Conservation (phyloP, 768 basidiomycete genomes). For the Naganishia onofrii region DNA sequence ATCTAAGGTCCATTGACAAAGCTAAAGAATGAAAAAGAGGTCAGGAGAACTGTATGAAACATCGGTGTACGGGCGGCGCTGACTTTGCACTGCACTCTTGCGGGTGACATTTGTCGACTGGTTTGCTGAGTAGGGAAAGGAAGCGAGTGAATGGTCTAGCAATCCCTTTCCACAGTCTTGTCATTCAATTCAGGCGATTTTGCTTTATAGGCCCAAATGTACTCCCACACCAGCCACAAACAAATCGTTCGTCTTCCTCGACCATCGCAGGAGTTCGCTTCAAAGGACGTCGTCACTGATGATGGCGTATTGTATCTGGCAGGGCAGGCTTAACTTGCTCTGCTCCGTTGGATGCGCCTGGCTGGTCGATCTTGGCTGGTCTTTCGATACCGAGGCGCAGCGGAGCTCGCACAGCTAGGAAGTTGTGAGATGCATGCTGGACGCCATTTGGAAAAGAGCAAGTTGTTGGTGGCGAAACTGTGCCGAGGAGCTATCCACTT, state of each 20-base stretch:
- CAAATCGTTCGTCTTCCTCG: not conserved
- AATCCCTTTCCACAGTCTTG: too few relatives aligned
- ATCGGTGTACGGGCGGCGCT: not conserved
- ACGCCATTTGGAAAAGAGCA: too few relatives aligned
- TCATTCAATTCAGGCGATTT: not conserved
- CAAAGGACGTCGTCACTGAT: not conserved
- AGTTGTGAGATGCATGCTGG: too few relatives aligned
- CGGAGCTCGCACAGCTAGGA: too few relatives aligned
- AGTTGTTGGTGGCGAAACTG: too few relatives aligned
- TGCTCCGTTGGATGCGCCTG: too few relatives aligned
- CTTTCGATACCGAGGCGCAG: too few relatives aligned
- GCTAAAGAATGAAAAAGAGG: not conserved
- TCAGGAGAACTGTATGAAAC: not conserved
- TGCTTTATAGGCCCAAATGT: not conserved
- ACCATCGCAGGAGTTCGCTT: not conserved
- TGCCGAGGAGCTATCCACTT: too few relatives aligned
- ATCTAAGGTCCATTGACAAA: conserved; percentile 4
- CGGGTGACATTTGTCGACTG: not conserved
- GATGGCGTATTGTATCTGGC: not conserved
- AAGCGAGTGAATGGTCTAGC: too few relatives aligned
- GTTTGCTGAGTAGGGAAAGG: too few relatives aligned
- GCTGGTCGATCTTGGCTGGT: too few relatives aligned
- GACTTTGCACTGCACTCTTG: not conserved
- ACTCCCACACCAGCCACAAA: not conserved
- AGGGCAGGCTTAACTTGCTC: too few relatives aligned